Base-by-base conservation (phyloP, 106 monocot species). In the Phalaenopsis equestris region DNA sequence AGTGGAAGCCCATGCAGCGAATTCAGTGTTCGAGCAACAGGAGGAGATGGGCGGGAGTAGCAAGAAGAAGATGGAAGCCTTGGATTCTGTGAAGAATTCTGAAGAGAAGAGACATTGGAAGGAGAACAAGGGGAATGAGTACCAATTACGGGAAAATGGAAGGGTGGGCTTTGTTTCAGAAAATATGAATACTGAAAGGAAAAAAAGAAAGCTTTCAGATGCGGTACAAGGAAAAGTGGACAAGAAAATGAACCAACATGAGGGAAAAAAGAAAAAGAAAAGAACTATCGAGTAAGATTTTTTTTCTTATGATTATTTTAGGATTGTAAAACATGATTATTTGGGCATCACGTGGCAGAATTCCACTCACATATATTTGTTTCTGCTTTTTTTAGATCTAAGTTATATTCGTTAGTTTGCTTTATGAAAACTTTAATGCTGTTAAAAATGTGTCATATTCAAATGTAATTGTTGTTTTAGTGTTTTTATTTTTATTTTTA, bases 141-240 rank as follows among this genome's bases (percentile, higher is more conserved):
- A 67, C 21, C 37, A n/a, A 23, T 45, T 46, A 42, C n/a, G 16
- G 42, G 57, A 55, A 23, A 56, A 8, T 24, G 42, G 41, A 5
- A 41, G 42, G 5, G 24, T 24, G 41, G 39, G 39, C 56, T 74
- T 74, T 15, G 30, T 24, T 48, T 17, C 19, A 18, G 24, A 12
- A 52, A 49, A 30, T 19, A 39, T 10, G 9, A 42, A 45, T 36
- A 23, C 0, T 15, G 76, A 45, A 10, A 65, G 30, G 39, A 73
- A 64, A 49, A 76, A 76, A 49, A 76, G 76, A 30, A 75, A 75
- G 45, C 41, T 45, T 75, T 75, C 19, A 19, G 75, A 75, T 52
- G 21, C 49, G 18, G 24, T 10, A 43, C 41, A 74, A 42, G 19
- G 10, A 19, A 3, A 36, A 45, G 18, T 74, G 9, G 6, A 37